A percentile compares a stretch with the other conserved stretches of the same genome.
Evolutionary conservation across 768 basidiomycete genomes (phyloP).

Genomic region (Sarcodon aspratus): DNA sequence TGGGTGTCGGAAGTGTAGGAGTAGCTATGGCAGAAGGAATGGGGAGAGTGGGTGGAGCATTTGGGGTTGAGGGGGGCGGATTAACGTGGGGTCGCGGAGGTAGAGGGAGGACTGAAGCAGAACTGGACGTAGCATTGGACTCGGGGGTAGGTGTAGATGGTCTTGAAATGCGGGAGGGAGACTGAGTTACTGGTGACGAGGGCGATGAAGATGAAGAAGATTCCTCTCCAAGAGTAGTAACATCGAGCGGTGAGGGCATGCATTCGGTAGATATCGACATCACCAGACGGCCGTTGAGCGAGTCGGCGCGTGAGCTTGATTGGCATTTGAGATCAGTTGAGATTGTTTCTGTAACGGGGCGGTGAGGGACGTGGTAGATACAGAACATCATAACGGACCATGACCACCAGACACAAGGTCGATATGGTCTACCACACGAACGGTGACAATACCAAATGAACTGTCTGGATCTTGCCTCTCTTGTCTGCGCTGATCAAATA

Average conservation of each 20-base stretch:
- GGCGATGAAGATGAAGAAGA: too few relatives aligned
- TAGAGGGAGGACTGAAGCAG: constrained; percentile 4
- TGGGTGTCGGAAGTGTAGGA: constrained; percentile 14
- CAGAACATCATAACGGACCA: constrained; percentile 14
- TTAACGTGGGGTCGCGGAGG: neutral
- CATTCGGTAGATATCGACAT: constrained; percentile 87
- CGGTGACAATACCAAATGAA: constrained; percentile 36
- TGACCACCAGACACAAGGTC: constrained; percentile 25
- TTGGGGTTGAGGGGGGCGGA: constrained; percentile 4
- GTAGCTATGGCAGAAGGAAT: constrained; percentile 5
- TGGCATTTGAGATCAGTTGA: constrained; percentile 87
- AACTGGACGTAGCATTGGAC: neutral
- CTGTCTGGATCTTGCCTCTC: constrained; percentile 72
- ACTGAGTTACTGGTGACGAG: too few relatives aligned
- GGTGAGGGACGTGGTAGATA: constrained; percentile 1
- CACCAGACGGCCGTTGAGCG: constrained; percentile 96
- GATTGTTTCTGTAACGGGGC: constrained; percentile 58
- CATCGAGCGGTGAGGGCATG: too few relatives aligned
- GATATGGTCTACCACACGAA: constrained; percentile 27
- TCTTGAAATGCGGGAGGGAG: too few relatives aligned
- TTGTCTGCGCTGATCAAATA: constrained; percentile 87
- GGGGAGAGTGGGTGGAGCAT: constrained; percentile 1
- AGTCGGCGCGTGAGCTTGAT: constrained; percentile 85
- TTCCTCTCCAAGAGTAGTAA: too few relatives aligned
- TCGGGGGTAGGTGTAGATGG: too few relatives aligned